Evolutionary conservation across 768 basidiomycete species (phyloP), one percentile per base, ranked within the genome.

Genomic region (Myochromella boudieri): DNA sequence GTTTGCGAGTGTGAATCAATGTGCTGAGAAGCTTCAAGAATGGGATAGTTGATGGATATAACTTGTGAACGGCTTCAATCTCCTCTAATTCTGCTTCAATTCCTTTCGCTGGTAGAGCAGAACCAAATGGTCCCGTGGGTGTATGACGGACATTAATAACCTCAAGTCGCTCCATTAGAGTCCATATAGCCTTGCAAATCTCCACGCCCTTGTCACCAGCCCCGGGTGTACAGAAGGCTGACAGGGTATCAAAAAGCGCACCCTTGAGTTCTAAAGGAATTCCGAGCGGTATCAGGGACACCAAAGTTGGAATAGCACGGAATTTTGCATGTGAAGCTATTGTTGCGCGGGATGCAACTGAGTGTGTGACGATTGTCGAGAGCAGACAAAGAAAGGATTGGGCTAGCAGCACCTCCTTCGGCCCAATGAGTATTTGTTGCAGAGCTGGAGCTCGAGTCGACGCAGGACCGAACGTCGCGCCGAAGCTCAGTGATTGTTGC

Each of bases 221-320:
- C 7, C 89, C 91, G 6, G 91, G 85, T 43, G 81, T 76, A 51
- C 90, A 89, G 67, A 95, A 95, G 1, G 91, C 82, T 5, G 87
- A 78, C 6, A 95, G 70, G 0, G 90, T 81, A 32, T 89, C 82
- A 52, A 94, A 89, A 3, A 94, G 69, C 0, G 87, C 82, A 4
- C 91, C 93, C 55, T 95, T 95, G 40, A 95, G 74, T 57, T 95
- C 91, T n/a, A 95, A 73, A 1, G 92, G 90, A n/a, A 94, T 77
- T 9, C 84, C 76, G 1, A 90, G 74, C 2, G 88, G 87, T 39
- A 93, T 78, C 25, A 95, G 77, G 0, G 84, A 80, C 25, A 94
- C 76, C 3, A 95, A 70, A 0, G 88, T 87, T 1, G 84, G 84
- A 49, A 95, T 81, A 0, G 90, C 90, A 36, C 86, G 83, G 68